Base-by-base conservation (phyloP, 75 land plant genomes). In the Gnetum montanum region DNA sequence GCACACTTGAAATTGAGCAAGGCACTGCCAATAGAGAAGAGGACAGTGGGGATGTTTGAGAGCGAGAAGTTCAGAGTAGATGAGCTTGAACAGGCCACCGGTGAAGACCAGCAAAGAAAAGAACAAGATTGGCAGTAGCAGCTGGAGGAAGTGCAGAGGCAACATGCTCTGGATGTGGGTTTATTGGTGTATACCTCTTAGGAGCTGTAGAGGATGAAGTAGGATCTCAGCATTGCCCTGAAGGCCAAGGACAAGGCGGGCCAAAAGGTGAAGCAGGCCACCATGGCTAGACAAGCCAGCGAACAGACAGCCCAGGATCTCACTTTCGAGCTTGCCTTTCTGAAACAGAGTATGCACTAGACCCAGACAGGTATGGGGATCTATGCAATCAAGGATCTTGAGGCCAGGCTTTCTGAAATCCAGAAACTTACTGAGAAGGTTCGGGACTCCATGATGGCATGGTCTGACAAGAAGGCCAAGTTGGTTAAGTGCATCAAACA, bases 61-160 rank as follows among this genome's bases (percentile, higher is more conserved):
- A 78, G 75, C 45, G 82, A 82, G 60, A 82, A 78, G 64, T 78
- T 82, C 46, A 65, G 86, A 3, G 75, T 82, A 0, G 59, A 63
- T 57, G 86, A 82, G 50, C 20, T 78, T 40, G 86, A 82, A 38
- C 86, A 82, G 46, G 72, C 69, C 23, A 71, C 75, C 13, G 74
- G 78, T 27, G 82, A 82, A 46, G 64, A 53, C 0, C 54, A 72
- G 10, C 72, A 78, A 43, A 74, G 71, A 55, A 82, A 54, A 36
- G 78, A 82, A 37, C 71, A 71, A n/a, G 78, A 61, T 27, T 74
- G 75, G 86, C 43, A 68, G 64, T 70, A 63, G 25, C 70, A 78
- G 38, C 40, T 82, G 12, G 78, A 78, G 36, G 41, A n/a, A 38
- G 69, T 71, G n/a, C 48, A 62, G 33, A 74, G 46, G 25, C 75